phyloP scores from a whole-genome alignment of 2,329 filamentous ascomycete species.

The Colletotrichum plurivorum region DNA sequence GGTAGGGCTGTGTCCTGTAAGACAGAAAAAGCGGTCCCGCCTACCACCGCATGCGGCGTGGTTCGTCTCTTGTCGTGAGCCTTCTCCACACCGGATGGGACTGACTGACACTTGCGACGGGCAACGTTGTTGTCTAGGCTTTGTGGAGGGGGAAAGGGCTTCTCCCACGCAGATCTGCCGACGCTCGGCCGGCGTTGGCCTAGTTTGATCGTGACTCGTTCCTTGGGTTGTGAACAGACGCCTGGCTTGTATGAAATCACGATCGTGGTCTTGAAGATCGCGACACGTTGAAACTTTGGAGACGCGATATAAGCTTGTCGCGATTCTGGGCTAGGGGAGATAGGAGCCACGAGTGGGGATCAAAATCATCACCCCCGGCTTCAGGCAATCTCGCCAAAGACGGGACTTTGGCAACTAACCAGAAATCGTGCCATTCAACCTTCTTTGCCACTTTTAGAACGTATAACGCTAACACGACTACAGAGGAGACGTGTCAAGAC shows the following conservation, averaged over 20 bases:
- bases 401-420: background rate
- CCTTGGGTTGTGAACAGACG: too few relatives aligned
- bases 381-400: background rate
- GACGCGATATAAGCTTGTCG: background rate
- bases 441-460: background rate
- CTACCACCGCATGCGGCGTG: background rate
- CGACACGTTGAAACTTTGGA: background rate
- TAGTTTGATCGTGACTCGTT: conserved; percentile 1
- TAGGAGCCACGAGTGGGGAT: background rate
- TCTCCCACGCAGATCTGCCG: conserved; percentile 5
- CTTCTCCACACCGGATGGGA: conserved; percentile 5
- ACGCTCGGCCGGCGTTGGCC: background rate
- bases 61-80: conserved; percentile 6
- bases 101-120: background rate
- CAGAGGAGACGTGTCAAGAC: too few relatives aligned
- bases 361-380: background rate
- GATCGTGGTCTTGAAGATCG: too few relatives aligned
- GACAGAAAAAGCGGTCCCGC: conserved; percentile 14
- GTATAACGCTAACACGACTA: too few relatives aligned
- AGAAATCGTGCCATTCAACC: background rate
- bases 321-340: background rate
- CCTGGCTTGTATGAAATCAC: background rate
- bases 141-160: background rate
- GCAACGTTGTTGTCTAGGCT: background rate
- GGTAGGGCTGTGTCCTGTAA: background rate